These are phyloP conservation scores for Delonix regia DNA, from an alignment of 306 rosid species.

Conservation along the genomic window DNA sequence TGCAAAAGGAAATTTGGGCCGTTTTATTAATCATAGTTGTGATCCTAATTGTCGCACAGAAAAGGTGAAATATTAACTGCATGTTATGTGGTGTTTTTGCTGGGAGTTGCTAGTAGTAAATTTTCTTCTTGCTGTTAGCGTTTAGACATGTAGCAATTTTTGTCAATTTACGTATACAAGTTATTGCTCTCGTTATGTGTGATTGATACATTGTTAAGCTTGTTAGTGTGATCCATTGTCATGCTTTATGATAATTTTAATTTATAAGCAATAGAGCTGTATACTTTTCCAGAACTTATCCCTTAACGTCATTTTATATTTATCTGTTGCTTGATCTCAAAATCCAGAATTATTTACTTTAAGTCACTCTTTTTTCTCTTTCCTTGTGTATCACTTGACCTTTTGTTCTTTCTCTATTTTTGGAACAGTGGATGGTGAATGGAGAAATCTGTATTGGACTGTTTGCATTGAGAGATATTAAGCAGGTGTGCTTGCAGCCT, in stretches of 20 bases:
- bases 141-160: background rate
- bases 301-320: slow-evolving; percentile 9
- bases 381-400: slow-evolving; percentile 32
- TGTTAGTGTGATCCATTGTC: slow-evolving; percentile 6
- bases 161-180: slow-evolving; percentile 4
- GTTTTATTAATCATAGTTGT: slow-evolving; percentile 98
- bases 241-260: background rate
- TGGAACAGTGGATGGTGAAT: slow-evolving; percentile 96
- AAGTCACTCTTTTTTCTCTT: background rate
- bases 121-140: background rate
- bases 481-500: slow-evolving; percentile 67
- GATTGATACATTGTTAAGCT: background rate
- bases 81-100: slow-evolving; percentile 7
- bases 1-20: slow-evolving; percentile 97
- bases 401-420: slow-evolving; percentile 14
- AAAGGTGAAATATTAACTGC: slow-evolving; percentile 59
- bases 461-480: slow-evolving; percentile 84
- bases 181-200: background rate
- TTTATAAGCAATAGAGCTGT: background rate
- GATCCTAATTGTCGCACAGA: slow-evolving; percentile 99
- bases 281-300: slow-evolving; percentile 21
- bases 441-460: slow-evolving; percentile 99
- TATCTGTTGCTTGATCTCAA: slow-evolving; percentile 9
- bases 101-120: background rate
- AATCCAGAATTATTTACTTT: slow-evolving; percentile 19